Evolutionary conservation across 2,329 filamentous ascomycete genomes (phyloP).

Genomic region (Scorias spongiosa): DNA sequence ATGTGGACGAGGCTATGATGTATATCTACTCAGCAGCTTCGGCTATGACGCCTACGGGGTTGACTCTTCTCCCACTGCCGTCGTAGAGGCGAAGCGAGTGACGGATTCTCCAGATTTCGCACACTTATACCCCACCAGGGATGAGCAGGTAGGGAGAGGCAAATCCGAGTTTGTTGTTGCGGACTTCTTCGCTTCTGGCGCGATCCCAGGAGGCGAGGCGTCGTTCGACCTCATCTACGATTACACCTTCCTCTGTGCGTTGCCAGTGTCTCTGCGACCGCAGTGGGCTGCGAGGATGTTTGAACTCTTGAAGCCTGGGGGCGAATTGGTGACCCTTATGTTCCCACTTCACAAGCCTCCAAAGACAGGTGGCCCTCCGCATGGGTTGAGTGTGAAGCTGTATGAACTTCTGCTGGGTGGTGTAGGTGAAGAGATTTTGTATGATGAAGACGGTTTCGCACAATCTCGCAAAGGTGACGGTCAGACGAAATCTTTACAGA

Average conservation of each 20-base stretch:
- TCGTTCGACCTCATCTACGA: slow-evolving; percentile 53
- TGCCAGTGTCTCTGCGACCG: slow-evolving; percentile 39
- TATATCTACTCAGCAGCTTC: slow-evolving; percentile 54
- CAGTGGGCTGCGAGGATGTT: slow-evolving; percentile 42
- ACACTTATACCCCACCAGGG: slow-evolving; percentile 28
- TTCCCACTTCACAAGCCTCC: slow-evolving; percentile 61
- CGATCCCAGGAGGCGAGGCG: slow-evolving; percentile 29
- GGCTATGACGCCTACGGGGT: slow-evolving; percentile 68
- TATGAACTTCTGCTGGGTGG: slow-evolving; percentile 57
- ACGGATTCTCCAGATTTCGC: slow-evolving; percentile 22
- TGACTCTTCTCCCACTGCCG: slow-evolving; percentile 44
- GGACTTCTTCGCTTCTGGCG: slow-evolving; percentile 52
- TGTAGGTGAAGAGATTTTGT: slow-evolving; percentile 52
- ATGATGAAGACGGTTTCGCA: slow-evolving; percentile 40
- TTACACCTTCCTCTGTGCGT: slow-evolving; percentile 49
- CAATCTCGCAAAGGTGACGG: slow-evolving; percentile 19
- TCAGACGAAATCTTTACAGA: slow-evolving; percentile 25
- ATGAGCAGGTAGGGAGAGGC: slow-evolving; percentile 33
- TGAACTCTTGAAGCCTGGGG: slow-evolving; percentile 36
- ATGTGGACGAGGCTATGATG: slow-evolving; percentile 71
- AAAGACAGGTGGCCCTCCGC: slow-evolving; percentile 54
- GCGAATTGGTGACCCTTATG: slow-evolving; percentile 52
- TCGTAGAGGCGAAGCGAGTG: slow-evolving; percentile 32
- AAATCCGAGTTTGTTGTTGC: slow-evolving; percentile 40
- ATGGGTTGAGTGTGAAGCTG: slow-evolving; percentile 50